Evolutionary conservation across 1,284 basidiomycete species (phyloP).

Genomic region (Cryptococcus maquisensis): DNA sequence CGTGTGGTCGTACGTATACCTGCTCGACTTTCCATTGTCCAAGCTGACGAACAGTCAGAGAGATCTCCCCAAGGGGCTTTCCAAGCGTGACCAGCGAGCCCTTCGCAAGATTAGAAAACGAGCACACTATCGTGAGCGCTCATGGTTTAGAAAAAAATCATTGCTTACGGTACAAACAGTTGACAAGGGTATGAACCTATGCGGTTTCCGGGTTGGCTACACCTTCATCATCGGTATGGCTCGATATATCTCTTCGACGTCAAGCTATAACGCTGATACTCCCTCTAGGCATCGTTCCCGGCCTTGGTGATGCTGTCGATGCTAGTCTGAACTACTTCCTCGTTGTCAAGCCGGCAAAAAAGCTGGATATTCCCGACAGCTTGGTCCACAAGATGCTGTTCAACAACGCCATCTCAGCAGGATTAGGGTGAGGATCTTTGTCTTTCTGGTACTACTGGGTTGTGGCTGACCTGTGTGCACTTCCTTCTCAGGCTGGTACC

Average conservation of each 20-base stretch:
- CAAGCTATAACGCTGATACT: background rate
- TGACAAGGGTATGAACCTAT: constrained; percentile 82
- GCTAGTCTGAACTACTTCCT: constrained; percentile 63
- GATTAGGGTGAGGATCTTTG: constrained; percentile 54
- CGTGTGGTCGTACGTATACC: constrained; percentile 60
- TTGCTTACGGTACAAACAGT: constrained; percentile 38
- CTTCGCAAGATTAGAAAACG: constrained; percentile 68
- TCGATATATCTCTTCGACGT: background rate
- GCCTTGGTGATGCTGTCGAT: constrained; percentile 44
- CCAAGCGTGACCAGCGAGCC: constrained; percentile 69
- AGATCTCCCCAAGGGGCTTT: constrained; percentile 70
- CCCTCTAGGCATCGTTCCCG: constrained; percentile 42
- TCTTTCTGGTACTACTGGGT: background rate
- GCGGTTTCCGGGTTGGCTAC: constrained; percentile 84
- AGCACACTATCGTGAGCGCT: constrained; percentile 61
- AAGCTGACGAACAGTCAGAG: constrained; percentile 52
- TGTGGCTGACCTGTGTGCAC: background rate
- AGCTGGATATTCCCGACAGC: constrained; percentile 62
- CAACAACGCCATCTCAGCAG: constrained; percentile 71
- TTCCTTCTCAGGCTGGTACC: constrained; percentile 57
- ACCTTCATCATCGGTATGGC: constrained; percentile 65
- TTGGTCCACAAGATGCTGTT: constrained; percentile 68
- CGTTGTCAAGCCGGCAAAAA: constrained; percentile 68
- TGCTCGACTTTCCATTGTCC: background rate
- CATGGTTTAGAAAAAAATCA: no score